Evolutionary conservation across 805 yeast genomes (phyloP).

Genomic region (Yarrowia alimentaria): DNA sequence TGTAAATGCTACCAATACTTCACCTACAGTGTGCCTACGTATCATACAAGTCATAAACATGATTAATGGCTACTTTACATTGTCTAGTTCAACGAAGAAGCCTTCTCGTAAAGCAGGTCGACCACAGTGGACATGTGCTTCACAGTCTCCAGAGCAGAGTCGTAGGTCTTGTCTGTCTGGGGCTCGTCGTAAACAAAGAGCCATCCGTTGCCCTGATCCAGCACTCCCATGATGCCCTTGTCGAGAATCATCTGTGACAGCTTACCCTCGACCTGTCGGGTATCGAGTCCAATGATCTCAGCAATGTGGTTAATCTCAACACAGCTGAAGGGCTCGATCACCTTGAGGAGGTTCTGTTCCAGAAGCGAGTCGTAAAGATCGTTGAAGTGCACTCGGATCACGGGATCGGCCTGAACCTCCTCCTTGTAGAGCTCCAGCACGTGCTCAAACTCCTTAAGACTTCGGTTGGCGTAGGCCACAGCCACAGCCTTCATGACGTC

Average conservation of each 20-base stretch:
- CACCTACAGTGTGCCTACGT: too few relatives aligned
- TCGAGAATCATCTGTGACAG: slow-evolving; percentile 95
- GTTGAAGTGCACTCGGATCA: slow-evolving; percentile 86
- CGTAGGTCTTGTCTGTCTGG: slow-evolving; percentile 81
- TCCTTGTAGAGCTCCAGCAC: slow-evolving; percentile 63
- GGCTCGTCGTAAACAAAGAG: slow-evolving; percentile 87
- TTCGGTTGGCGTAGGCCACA: slow-evolving; percentile 82
- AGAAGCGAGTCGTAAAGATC: slow-evolving; percentile 89
- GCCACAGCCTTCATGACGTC: slow-evolving; percentile 97
- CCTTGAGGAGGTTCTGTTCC: slow-evolving; percentile 89
- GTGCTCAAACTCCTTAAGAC: slow-evolving; percentile 86
- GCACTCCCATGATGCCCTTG: slow-evolving; percentile 90
- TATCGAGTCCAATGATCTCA: slow-evolving; percentile 79
- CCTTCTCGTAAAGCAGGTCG: slow-evolving; percentile 90
- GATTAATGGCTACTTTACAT: slow-evolving; percentile 1
- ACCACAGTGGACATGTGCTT: slow-evolving; percentile 85
- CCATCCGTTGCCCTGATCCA: slow-evolving; percentile 99
- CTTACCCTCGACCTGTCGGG: slow-evolving; percentile 88
- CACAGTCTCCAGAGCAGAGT: slow-evolving; percentile 79
- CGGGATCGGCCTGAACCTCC: slow-evolving; percentile 81
- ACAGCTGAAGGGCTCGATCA: slow-evolving; percentile 92
- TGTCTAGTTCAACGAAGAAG: slow-evolving; percentile 67
- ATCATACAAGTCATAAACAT: too few relatives aligned
- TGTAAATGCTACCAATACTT: too few relatives aligned
- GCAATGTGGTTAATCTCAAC: slow-evolving; percentile 93